Base-by-base conservation (phyloP, 2,329 filamentous ascomycete genomes). In the Dactylellina haptotyla region DNA sequence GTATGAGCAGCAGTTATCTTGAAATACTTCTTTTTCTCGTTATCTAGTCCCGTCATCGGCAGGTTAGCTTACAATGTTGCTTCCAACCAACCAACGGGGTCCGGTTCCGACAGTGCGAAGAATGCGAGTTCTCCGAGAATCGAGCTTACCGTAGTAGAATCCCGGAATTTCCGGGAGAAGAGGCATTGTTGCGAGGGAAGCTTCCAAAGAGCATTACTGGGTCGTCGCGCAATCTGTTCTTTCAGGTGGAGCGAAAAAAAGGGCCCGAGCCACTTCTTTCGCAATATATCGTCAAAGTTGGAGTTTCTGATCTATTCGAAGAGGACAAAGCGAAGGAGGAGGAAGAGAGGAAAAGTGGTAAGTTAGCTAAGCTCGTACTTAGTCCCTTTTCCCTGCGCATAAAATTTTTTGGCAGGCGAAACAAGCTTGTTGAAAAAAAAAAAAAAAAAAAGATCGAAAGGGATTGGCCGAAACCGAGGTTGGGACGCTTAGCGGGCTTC, bases 131-230 rank as follows among this genome's bases (percentile, higher is more conserved):
- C 18, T 16, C 30, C 12, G 16, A 18, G 37, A n/a, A n/a, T 30
- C 16, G 16, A 28, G 50, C 66, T 41, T 59, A 72, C 67, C 67
- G 67, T 72, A 72, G 67, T 72, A 72, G 67, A 72, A 72, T 61
- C 67, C 67, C 67, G 67, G 67, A 72, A 72, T 72, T 59, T 72
- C 67, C 67, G 67, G 67, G 67, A 72, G 46, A 53, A 64, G 56
- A 46, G 28, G 67, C 67, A 72, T 72, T 72, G 59, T 72, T 57
- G 67, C 67, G 67, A 61, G 67, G 59, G 67, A 72, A 72, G 45
- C 67, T 72, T 65, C 67, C 67, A 72, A 65, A 53, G 14, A 72
- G 59, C 67, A 72, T 72, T 61, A 72, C 59, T 72, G 34, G 53
- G 34, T 51, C 30, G 53, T 59, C 51, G 59, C 46, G 56, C 59